Evolutionary conservation across 1,284 basidiomycete genomes (phyloP).

Genomic region (Fistulinella cinereoalba): DNA sequence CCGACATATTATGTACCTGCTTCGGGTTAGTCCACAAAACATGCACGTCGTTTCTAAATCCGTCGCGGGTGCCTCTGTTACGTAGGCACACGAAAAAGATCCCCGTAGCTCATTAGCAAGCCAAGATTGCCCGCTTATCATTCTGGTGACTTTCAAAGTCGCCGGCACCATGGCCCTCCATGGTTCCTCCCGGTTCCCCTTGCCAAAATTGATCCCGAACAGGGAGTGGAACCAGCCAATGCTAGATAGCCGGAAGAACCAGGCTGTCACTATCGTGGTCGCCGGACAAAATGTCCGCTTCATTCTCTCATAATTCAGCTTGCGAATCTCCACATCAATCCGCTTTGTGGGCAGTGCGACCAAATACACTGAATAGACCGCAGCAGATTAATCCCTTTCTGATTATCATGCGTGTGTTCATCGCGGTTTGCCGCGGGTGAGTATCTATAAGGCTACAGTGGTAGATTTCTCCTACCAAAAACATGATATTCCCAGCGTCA

Average conservation of each 20-base stretch:
- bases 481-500: too few relatives aligned
- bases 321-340: constrained; percentile 2
- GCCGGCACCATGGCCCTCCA: constrained; percentile 15
- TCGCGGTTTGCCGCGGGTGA: neutral
- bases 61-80: constrained; percentile 7
- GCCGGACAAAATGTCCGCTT: constrained; percentile 6
- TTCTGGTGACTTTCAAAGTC: constrained; percentile 21
- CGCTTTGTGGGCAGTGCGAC: neutral
- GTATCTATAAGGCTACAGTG: neutral
- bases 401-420: neutral
- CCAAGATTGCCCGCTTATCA: neutral
- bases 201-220: constrained; percentile 7
- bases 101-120: constrained; percentile 1
- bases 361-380: neutral
- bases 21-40: too few relatives aligned
- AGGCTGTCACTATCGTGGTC: constrained; percentile 5
- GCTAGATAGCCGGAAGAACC: constrained; percentile 12
- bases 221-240: neutral
- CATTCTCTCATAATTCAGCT: constrained; percentile 4
- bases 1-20: too few relatives aligned
- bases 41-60: constrained; percentile 18
- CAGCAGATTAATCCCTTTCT: neutral
- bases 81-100: neutral
- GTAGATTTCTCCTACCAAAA: neutral
- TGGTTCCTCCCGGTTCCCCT: constrained; percentile 11